A percentile compares a stretch with the other conserved stretches of the same genome.
Conservation (phyloP, 2,329 filamentous ascomycete species). For the Trichoderma afroharzianum region DNA sequence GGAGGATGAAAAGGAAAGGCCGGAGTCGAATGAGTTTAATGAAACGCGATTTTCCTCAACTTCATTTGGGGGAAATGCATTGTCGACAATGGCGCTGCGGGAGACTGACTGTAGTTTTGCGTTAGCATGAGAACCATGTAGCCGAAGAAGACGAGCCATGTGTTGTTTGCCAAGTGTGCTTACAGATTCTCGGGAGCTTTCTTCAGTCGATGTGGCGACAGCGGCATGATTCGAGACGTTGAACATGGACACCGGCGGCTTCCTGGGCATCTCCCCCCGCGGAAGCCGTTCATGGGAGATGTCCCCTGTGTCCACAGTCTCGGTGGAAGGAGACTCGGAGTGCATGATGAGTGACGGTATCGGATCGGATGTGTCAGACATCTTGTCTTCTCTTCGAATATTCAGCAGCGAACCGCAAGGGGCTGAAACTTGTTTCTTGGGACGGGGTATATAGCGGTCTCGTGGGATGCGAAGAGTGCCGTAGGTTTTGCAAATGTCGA, state of each 20-base stretch:
- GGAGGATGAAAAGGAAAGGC: slow-evolving; percentile 33
- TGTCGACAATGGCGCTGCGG: slow-evolving; percentile 28
- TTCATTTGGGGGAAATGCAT: slow-evolving; percentile 29
- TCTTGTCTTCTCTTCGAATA: background rate
- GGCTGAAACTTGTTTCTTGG: background rate
- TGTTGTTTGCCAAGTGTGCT: background rate
- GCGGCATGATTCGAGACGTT: background rate
- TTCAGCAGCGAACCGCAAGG: background rate
- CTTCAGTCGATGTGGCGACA: slow-evolving; percentile 12
- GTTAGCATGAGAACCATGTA: background rate
- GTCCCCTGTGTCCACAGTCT: slow-evolving; percentile 3
- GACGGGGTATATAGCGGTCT: background rate
- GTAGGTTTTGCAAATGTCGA: background rate
- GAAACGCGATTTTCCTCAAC: slow-evolving; percentile 31
- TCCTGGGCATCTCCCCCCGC: slow-evolving; percentile 7
- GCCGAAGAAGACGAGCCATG: background rate
- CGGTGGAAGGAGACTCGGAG: background rate
- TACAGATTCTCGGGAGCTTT: slow-evolving; percentile 30
- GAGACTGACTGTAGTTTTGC: slow-evolving; percentile 30
- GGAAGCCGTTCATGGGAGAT: slow-evolving; percentile 6
- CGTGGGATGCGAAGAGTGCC: background rate
- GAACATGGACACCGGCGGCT: slow-evolving; percentile 20
- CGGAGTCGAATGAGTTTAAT: slow-evolving; percentile 30
- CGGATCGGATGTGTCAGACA: background rate
- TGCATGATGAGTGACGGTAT: background rate